Conservation (phyloP, 192 early-diverging fungal genomes). For the Pilaira anomala region DNA sequence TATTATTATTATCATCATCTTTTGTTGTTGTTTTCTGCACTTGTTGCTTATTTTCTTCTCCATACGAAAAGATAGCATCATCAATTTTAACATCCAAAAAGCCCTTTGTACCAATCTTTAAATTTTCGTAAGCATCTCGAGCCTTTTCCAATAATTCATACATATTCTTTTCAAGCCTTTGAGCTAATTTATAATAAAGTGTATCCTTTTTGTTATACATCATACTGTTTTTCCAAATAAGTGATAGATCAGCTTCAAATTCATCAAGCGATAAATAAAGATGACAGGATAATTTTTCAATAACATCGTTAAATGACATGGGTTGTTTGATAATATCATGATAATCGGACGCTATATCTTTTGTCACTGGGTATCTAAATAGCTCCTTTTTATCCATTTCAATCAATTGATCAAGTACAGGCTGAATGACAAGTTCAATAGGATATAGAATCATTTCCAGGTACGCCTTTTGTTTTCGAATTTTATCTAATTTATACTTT, state of each 20-base stretch:
- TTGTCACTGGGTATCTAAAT: slow-evolving; percentile 68
- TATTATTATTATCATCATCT: too few species aligned
- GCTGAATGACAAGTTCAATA: slow-evolving; percentile 60
- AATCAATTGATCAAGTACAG: slow-evolving; percentile 64
- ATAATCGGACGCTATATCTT: slow-evolving; percentile 73
- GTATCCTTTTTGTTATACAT: slow-evolving; percentile 75
- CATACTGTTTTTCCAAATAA: slow-evolving; percentile 73
- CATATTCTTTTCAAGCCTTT: slow-evolving; percentile 44
- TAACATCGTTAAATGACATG: slow-evolving; percentile 76
- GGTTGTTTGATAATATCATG: slow-evolving; percentile 61
- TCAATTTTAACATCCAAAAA: slow-evolving; percentile 43
- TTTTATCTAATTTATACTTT: slow-evolving; percentile 61
- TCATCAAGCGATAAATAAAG: slow-evolving; percentile 56
- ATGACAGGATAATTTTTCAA: slow-evolving; percentile 49
- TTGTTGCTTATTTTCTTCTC: not conserved
- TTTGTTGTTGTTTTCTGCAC: too few species aligned
- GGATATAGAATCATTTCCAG: slow-evolving; percentile 69
- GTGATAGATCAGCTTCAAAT: slow-evolving; percentile 68
- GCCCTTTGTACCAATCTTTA: slow-evolving; percentile 38
- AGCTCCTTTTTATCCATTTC: slow-evolving; percentile 64
- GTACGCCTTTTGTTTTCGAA: slow-evolving; percentile 60
- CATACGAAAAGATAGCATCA: slow-evolving; percentile 51
- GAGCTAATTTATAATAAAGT: slow-evolving; percentile 63
- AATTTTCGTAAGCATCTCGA: slow-evolving; percentile 38
- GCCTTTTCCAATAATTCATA: slow-evolving; percentile 41